Percentiles rank a stretch among this genome's conserved stretches.
These are phyloP conservation scores for Magnaporthiopsis rhizophila DNA, from an alignment of 2,329 filamentous ascomycete species.

Conservation along the genomic window DNA sequence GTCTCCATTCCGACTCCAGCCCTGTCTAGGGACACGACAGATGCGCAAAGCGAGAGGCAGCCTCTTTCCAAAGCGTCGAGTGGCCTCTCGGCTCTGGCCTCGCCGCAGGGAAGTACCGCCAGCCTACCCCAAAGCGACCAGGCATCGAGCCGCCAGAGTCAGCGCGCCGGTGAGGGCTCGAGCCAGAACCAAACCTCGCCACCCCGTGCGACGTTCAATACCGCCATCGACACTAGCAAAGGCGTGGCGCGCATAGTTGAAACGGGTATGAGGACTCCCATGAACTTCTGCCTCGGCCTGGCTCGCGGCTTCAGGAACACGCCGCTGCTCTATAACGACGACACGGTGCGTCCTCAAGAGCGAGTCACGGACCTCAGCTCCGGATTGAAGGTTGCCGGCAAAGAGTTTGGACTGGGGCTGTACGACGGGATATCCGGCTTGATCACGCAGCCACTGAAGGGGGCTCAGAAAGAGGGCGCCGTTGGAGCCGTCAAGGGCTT, in stretches of 20 bases:
- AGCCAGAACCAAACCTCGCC: slow-evolving; percentile 30
- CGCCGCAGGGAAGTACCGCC: no score
- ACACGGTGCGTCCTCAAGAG: slow-evolving; percentile 68
- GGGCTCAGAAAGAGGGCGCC: slow-evolving; percentile 32
- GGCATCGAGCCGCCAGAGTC: no score
- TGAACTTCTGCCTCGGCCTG: slow-evolving; percentile 76
- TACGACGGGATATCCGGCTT: slow-evolving; percentile 75
- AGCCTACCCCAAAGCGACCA: no score
- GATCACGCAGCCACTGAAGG: slow-evolving; percentile 65
- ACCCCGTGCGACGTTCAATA: slow-evolving; percentile 36
- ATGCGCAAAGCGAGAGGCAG: no score
- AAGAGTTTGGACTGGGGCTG: slow-evolving; percentile 69
- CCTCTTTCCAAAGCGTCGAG: no score
- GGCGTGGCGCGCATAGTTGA: slow-evolving; percentile 65
- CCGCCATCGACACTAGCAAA: slow-evolving; percentile 56
- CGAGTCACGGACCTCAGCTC: slow-evolving; percentile 72
- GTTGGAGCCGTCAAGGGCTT: slow-evolving; percentile 66
- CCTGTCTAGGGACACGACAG: neutral
- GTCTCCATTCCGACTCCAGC: slow-evolving; percentile 6
- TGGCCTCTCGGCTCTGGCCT: no score
- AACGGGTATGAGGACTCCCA: slow-evolving; percentile 69
- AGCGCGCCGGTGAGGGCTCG: slow-evolving; percentile 42
- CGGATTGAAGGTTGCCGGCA: slow-evolving; percentile 69
- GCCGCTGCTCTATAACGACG: slow-evolving; percentile 76
- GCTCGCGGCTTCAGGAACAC: slow-evolving; percentile 85